Evolutionary conservation across 2,329 filamentous ascomycete species (phyloP).

Genomic region (Sclerotinia trifoliorum): DNA sequence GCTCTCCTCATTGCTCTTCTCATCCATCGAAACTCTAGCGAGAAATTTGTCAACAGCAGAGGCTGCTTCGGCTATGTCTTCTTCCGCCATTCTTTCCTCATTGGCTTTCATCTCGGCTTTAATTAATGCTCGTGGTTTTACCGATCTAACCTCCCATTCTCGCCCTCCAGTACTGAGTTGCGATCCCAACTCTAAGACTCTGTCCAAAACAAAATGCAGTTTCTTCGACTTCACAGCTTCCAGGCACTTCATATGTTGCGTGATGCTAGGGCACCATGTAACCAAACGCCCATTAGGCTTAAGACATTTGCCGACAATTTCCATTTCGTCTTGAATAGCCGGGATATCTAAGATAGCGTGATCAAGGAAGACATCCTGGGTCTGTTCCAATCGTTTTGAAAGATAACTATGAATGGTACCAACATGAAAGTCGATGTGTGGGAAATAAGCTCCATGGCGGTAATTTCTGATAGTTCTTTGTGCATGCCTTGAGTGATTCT

Average conservation of each 20-base stretch:
- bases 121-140: slow-evolving; percentile 38
- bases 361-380: slow-evolving; percentile 60
- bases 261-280: slow-evolving; percentile 75
- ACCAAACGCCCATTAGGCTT: slow-evolving; percentile 63
- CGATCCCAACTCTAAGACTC: slow-evolving; percentile 58
- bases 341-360: slow-evolving; percentile 75
- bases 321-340: slow-evolving; percentile 52
- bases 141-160: slow-evolving; percentile 62
- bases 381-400: slow-evolving; percentile 48
- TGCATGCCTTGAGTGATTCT: slow-evolving; percentile 62
- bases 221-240: slow-evolving; percentile 51
- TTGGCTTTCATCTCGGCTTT: slow-evolving; percentile 30
- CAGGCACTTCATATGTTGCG: slow-evolving; percentile 69
- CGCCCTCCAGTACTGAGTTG: slow-evolving; percentile 51
- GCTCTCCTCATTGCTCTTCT: neutral
- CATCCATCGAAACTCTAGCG: neutral
- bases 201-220: slow-evolving; percentile 56
- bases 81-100: neutral
- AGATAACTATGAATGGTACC: slow-evolving; percentile 66
- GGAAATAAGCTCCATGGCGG: slow-evolving; percentile 66
- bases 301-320: slow-evolving; percentile 55
- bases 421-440: slow-evolving; percentile 72
- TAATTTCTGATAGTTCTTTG: slow-evolving; percentile 64
- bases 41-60: neutral
- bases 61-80: neutral